Percentiles rank a stretch among this genome's conserved stretches.
These are phyloP conservation scores for Alternaria brassicicola DNA, from an alignment of 2,329 filamentous ascomycete genomes.

Conservation along the genomic window DNA sequence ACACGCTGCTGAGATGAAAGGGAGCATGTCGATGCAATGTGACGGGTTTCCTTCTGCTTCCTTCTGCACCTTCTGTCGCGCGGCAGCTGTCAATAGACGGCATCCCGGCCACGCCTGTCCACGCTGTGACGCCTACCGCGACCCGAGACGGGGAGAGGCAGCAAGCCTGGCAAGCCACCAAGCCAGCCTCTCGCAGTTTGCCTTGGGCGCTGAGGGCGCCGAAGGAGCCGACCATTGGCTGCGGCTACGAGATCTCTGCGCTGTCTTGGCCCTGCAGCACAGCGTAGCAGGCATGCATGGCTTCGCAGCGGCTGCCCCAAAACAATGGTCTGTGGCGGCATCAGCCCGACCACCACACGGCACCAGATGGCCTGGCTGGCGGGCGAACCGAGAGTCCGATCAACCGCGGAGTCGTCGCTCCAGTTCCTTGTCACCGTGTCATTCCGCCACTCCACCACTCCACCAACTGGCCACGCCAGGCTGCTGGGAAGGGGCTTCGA, in stretches of 20 bases:
- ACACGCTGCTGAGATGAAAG: constrained; percentile 28
- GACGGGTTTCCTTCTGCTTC: constrained; percentile 1
- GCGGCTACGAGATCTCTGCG: constrained; percentile 36
- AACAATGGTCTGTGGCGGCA: constrained; percentile 30
- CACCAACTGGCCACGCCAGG: constrained; percentile 34
- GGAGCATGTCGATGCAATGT: constrained; percentile 17
- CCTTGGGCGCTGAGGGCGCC: constrained; percentile 17
- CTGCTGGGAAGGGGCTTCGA: constrained; percentile 36
- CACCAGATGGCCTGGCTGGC: constrained; percentile 26
- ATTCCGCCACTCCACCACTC: constrained; percentile 15
- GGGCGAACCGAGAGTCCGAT: constrained; percentile 31
- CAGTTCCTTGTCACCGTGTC: constrained; percentile 31
- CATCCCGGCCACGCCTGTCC: constrained; percentile 19
- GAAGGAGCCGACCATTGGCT: constrained; percentile 27
- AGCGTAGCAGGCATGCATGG: constrained; percentile 25
- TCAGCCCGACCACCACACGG: constrained; percentile 24
- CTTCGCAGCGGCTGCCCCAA: constrained; percentile 35
- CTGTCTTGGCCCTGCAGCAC: constrained; percentile 20
- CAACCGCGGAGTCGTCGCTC: constrained; percentile 33
- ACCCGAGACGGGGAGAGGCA: constrained; percentile 27
- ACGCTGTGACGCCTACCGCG: constrained; percentile 33
- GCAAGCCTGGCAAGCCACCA: constrained; percentile 31
- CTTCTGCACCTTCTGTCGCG: constrained; percentile 8
- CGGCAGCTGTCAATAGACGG: constrained; percentile 11
- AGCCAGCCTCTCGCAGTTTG: constrained; percentile 19